Evolutionary conservation across 495 filamentous ascomycete genomes (phyloP).

Genomic region (Podospora sp.): DNA sequence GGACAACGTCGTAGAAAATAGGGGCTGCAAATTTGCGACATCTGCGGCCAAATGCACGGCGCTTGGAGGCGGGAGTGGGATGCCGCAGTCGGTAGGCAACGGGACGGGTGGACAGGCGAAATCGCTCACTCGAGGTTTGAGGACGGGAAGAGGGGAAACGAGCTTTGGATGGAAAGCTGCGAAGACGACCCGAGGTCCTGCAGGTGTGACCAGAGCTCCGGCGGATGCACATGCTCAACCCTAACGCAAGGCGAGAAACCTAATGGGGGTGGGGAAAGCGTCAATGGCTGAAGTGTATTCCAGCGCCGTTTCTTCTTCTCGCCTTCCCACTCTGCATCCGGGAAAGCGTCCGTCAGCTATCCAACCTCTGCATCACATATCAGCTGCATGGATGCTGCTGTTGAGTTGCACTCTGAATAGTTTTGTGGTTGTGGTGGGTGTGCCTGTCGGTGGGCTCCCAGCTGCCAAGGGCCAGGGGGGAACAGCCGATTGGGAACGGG

Average conservation of each 20-base stretch:
- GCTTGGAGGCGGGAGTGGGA: constrained; percentile 21
- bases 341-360: background rate
- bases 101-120: constrained; percentile 14
- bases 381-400: background rate
- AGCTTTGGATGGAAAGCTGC: constrained; percentile 11
- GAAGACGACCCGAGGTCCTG: constrained; percentile 20
- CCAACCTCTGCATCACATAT: background rate
- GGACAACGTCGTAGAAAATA: constrained; percentile 6
- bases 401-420: background rate
- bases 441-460: background rate
- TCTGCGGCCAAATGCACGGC: constrained; percentile 26
- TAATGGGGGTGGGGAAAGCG: background rate
- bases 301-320: background rate
- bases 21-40: constrained; percentile 30
- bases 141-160: background rate
- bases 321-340: background rate
- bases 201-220: background rate
- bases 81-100: constrained; percentile 5
- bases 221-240: background rate
- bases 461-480: background rate
- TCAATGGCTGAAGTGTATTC: background rate
- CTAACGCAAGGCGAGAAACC: background rate
- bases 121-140: constrained; percentile 4
- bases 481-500: constrained; percentile 3
- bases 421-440: background rate